Conservation (phyloP, 2,329 filamentous ascomycete genomes). For the Neonectria coccinea region DNA sequence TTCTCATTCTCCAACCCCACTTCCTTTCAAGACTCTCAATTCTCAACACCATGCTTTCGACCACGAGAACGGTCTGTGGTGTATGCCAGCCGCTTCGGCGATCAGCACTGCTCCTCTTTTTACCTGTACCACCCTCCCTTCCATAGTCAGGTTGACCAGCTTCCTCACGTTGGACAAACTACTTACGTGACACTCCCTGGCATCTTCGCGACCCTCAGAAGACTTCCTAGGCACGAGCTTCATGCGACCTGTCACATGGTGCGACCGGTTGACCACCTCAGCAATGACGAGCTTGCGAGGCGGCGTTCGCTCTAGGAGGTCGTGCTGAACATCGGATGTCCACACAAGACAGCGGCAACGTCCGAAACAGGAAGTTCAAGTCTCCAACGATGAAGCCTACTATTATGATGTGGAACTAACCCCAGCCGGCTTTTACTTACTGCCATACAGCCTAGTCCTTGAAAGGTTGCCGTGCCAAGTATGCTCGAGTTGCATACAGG, state of each 20-base stretch:
- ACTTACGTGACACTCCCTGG: background rate
- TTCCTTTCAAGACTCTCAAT: background rate
- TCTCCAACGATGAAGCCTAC: slow-evolving; percentile 3
- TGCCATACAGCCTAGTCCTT: slow-evolving; percentile 24
- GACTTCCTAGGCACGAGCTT: background rate
- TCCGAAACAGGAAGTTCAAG: slow-evolving; percentile 41
- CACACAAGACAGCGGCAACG: slow-evolving; percentile 34
- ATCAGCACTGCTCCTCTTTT: background rate
- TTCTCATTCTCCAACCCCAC: slow-evolving; percentile 13
- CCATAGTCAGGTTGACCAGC: background rate
- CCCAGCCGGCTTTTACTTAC: slow-evolving; percentile 22
- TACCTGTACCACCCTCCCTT: background rate
- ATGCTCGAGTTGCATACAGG: slow-evolving; percentile 23
- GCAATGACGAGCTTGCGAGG: background rate
- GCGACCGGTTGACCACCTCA: background rate
- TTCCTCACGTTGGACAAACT: background rate
- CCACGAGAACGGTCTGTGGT: background rate
- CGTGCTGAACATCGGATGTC: slow-evolving; percentile 18
- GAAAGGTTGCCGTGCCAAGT: slow-evolving; percentile 20
- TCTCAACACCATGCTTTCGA: slow-evolving; percentile 18
- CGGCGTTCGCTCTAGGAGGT: background rate
- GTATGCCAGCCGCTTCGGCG: background rate
- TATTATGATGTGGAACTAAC: slow-evolving; percentile 10
- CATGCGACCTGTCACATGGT: background rate
- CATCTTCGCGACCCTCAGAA: background rate